Conservation (phyloP, 2,329 filamentous ascomycete genomes). For the Fusarium gaditjirri region DNA sequence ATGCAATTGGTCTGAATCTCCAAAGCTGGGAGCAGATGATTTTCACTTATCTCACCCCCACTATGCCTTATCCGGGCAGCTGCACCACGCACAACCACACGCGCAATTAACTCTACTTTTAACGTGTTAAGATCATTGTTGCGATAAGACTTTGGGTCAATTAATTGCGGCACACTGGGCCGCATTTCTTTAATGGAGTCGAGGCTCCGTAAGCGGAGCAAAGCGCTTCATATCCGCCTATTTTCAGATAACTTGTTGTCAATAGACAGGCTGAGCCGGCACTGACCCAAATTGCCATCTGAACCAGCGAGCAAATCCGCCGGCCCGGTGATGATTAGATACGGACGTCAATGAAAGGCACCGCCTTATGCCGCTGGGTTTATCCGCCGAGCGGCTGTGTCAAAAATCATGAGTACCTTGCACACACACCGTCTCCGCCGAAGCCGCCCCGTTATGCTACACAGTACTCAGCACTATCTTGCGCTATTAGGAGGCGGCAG, state of each 20-base stretch:
- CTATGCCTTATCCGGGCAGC: constrained; percentile 31
- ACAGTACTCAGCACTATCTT: neutral
- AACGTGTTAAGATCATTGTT: constrained; percentile 7
- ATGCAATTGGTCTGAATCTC: constrained; percentile 26
- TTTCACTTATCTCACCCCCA: constrained; percentile 16
- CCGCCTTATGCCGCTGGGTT: constrained; percentile 38
- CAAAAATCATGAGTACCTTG: neutral
- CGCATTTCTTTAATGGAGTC: neutral
- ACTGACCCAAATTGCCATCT: constrained; percentile 10
- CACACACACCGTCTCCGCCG: constrained; percentile 37
- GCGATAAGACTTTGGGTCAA: constrained; percentile 24
- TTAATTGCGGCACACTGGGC: constrained; percentile 4
- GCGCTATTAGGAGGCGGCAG: constrained; percentile 25
- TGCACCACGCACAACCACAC: constrained; percentile 9
- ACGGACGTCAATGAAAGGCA: constrained; percentile 13
- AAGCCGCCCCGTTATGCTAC: constrained; percentile 42
- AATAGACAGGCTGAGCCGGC: constrained; percentile 12
- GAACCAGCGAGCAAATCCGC: constrained; percentile 32
- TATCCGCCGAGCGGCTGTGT: constrained; percentile 40
- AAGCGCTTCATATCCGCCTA: constrained; percentile 16
- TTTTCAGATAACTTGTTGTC: constrained; percentile 8
- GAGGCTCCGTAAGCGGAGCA: constrained; percentile 27
- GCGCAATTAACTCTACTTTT: constrained; percentile 27
- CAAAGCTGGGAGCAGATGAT: neutral
- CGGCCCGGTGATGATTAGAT: constrained; percentile 41